phyloP scores from a whole-genome alignment of 2,329 filamentous ascomycete species.

The Alternaria postmessia region DNA sequence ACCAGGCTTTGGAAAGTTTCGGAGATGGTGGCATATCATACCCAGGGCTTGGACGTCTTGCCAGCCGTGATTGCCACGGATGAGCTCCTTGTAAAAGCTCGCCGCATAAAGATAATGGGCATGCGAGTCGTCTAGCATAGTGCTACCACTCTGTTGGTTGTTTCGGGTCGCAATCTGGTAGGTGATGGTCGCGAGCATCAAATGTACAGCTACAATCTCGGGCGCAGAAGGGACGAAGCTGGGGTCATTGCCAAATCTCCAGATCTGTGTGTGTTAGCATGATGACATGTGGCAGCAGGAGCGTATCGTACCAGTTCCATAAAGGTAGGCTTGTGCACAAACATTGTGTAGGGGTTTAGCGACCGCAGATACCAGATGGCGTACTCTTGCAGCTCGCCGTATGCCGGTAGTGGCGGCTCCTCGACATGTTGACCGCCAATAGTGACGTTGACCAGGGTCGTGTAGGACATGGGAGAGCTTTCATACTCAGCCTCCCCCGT shows the following conservation, averaged over 20 bases:
- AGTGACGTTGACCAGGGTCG: conserved; percentile 71
- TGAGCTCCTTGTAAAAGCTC: conserved; percentile 71
- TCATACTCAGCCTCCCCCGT: conserved; percentile 69
- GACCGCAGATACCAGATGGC: conserved; percentile 79
- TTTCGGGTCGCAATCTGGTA: conserved; percentile 81
- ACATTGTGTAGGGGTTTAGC: conserved; percentile 74
- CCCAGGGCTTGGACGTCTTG: conserved; percentile 76
- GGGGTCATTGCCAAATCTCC: conserved; percentile 76
- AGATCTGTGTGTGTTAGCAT: conserved; percentile 59
- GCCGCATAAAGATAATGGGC: conserved; percentile 80
- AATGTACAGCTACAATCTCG: conserved; percentile 76
- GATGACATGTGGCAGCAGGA: neutral
- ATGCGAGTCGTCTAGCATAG: conserved; percentile 71
- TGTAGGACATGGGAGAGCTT: conserved; percentile 69
- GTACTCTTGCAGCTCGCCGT: conserved; percentile 71
- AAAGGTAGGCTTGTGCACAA: conserved; percentile 80
- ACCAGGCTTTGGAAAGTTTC: conserved; percentile 81
- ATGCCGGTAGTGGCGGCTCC: conserved; percentile 67
- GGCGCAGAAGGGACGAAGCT: conserved; percentile 68
- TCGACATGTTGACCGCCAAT: conserved; percentile 64
- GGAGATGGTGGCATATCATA: conserved; percentile 75
- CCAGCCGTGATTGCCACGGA: conserved; percentile 67
- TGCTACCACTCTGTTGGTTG: conserved; percentile 48
- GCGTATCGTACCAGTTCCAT: conserved; percentile 66
- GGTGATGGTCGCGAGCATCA: conserved; percentile 80